Evolutionary conservation across 768 basidiomycete species (phyloP), one percentile per base, ranked within the genome.

Genomic region (Phanerochaete carnosa): DNA sequence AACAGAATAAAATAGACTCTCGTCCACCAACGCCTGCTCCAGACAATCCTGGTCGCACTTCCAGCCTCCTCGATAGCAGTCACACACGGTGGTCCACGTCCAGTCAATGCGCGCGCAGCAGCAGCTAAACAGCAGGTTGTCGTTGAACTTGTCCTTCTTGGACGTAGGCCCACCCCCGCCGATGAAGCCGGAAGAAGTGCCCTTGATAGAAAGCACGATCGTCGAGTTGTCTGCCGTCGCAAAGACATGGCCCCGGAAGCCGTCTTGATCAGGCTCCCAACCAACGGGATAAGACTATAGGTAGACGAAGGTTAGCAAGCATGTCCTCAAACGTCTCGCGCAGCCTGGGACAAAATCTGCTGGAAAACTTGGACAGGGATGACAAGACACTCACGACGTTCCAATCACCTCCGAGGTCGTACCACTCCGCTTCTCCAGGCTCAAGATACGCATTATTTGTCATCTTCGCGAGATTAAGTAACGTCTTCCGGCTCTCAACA

Each of bases 41-140:
- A 97, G 62, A 70, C 95, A 98, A 26, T 80, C 77, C 68, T 86
- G 80, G 66, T 92, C 84, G 73, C 95, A 98, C 67, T 87, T 88
- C 83, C 86, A 89, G 5, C 88, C 87, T 9, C 87, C 82, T 55
- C 82, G 78, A 73, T 90, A 89, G 72, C 96, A 98, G 59, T 86
- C 91, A 73, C 96, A 98, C 22, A 98, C 95, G 0, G 92, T 84
- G 49, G 89, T 86, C 96, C 96, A 98, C 19, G 91, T 85, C 87
- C 92, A 96, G 68, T 92, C 93, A 29, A 97, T 83, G 19, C 85
- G 77, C 0, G 96, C 96, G 72, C 96, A 98, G 74, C 96, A 98
- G 70, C 96, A 98, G 63, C 88, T 90, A 73, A 96, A 96, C 60
- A 98, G 74, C 6, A 97, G 72, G 65, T 95, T 98, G 71, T 98